These are phyloP conservation scores for Penicillium cataractarum DNA, from an alignment of 495 filamentous ascomycete species.

Conservation along the genomic window DNA sequence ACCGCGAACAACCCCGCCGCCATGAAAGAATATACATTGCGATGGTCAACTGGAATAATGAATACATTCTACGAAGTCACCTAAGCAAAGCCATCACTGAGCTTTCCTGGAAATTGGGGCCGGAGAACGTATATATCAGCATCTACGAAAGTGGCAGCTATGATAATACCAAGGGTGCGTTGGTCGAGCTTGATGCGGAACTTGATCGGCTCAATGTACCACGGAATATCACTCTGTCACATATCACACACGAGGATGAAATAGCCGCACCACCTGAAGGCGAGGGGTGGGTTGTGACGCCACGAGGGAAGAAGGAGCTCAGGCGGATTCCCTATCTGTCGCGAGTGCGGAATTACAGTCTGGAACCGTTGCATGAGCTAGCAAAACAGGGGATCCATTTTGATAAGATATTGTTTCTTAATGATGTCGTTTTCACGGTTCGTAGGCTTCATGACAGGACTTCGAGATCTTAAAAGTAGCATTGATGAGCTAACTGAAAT, in stretches of 20 bases:
- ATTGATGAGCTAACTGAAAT: neutral
- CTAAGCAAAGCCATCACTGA: constrained; percentile 65
- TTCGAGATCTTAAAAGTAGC: neutral
- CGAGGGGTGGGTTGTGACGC: constrained; percentile 62
- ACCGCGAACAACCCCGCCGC: constrained; percentile 23
- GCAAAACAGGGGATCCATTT: constrained; percentile 53
- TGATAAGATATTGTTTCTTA: constrained; percentile 72
- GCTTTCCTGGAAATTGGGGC: constrained; percentile 58
- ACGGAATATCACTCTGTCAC: constrained; percentile 55
- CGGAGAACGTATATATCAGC: constrained; percentile 70
- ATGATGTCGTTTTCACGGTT: constrained; percentile 76
- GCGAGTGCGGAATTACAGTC: constrained; percentile 59
- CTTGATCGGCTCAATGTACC: constrained; percentile 57
- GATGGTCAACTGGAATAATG: constrained; percentile 73
- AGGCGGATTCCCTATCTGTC: constrained; percentile 73
- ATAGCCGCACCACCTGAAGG: constrained; percentile 39
- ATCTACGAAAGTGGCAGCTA: constrained; percentile 73
- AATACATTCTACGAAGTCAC: constrained; percentile 58
- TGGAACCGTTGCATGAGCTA: constrained; percentile 51
- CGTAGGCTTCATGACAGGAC: constrained; percentile 11
- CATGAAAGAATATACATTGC: constrained; percentile 64
- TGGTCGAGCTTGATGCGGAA: constrained; percentile 60
- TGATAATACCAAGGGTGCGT: constrained; percentile 68
- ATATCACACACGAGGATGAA: constrained; percentile 60
- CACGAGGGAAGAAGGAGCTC: constrained; percentile 53